Evolutionary conservation across 2,329 filamentous ascomycete genomes (phyloP), one percentile per base, ranked within the genome.

Genomic region (Dendryphion nanum): DNA sequence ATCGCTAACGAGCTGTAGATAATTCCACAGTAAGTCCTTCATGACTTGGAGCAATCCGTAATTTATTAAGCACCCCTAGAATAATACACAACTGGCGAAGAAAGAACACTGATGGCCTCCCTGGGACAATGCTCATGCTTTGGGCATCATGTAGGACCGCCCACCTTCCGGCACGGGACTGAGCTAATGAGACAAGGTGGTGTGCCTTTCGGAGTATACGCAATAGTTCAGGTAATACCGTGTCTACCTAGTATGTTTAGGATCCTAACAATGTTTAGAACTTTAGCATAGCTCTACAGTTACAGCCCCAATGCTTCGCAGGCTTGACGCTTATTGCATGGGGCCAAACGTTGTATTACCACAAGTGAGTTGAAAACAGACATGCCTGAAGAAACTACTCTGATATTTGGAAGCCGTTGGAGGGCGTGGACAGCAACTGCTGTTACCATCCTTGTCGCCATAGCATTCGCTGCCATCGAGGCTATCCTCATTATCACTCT

Each of bases 71-170:
- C 18, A 5, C 16, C 10, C 29, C 3, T 34, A 64, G 63, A 45
- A 81, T 83, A 66, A 82, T 76, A 75, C 72, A 77, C 42, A 83
- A 82, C 55, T 83, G 77, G 73, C 68, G 71, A 15, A 72, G 66
- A 10, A 82, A 83, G 53, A 74, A 71, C 42, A 83, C 79, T 0
- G 78, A 82, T 26, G 81, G 81, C 2, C 62, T 83, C 2, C 80
- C 80, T 0, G 71, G 70, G 0, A 50, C 62, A 15, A 83, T 83
- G 79, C 75, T 83, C 68, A 76, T 83, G 44, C 59, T 83, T 1
- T 84, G 80, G 79, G 78, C 76, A n/a, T 53, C 72, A 20, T 79
- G 78, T 73, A 57, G 47, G 23, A 2, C 10, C 10, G n/a, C 23
- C 10, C n/a, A 8, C n/a, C 23, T n/a, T 26, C 23, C n/a, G n/a